Percentiles rank a stretch among this genome's conserved stretches.
These are phyloP conservation scores for Clavispora vitiphila DNA, from an alignment of 805 yeast genomes.

Conservation along the genomic window DNA sequence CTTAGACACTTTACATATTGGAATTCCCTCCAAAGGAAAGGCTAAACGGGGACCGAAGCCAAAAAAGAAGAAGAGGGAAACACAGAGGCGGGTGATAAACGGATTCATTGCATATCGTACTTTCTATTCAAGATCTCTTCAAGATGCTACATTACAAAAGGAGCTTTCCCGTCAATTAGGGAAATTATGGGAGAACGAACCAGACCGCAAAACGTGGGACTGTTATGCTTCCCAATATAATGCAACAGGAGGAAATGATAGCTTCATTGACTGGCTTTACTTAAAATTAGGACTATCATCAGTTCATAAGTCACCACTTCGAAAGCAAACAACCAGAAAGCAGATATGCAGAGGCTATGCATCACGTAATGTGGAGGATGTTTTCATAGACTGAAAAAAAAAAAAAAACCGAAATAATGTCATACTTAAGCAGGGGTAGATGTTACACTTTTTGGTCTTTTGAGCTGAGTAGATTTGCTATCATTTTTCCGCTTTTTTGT, in stretches of 20 bases:
- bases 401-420: no score
- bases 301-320: no score
- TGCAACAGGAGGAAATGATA: slow-evolving; percentile 6
- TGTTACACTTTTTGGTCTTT: slow-evolving; percentile 19
- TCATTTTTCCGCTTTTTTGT: slow-evolving; percentile 31
- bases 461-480: slow-evolving; percentile 11
- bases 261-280: slow-evolving; percentile 6
- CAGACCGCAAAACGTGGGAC: slow-evolving; percentile 3
- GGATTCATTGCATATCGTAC: slow-evolving; percentile 8
- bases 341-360: background rate
- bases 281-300: slow-evolving; percentile 1
- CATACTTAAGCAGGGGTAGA: background rate
- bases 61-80: background rate
- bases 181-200: slow-evolving; percentile 5
- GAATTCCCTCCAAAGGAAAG: background rate
- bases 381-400: slow-evolving; percentile 1
- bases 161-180: slow-evolving; percentile 5
- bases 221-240: slow-evolving; percentile 6
- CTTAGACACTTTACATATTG: background rate
- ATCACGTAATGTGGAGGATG: slow-evolving; percentile 5
- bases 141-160: slow-evolving; percentile 3
- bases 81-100: slow-evolving; percentile 2
- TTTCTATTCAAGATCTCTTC: slow-evolving; percentile 4
- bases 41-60: background rate
- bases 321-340: background rate